A percentile compares a stretch with the other conserved stretches of the same genome.
Conservation (phyloP, 495 filamentous ascomycete genomes). For the Bryoglossum gracile region DNA sequence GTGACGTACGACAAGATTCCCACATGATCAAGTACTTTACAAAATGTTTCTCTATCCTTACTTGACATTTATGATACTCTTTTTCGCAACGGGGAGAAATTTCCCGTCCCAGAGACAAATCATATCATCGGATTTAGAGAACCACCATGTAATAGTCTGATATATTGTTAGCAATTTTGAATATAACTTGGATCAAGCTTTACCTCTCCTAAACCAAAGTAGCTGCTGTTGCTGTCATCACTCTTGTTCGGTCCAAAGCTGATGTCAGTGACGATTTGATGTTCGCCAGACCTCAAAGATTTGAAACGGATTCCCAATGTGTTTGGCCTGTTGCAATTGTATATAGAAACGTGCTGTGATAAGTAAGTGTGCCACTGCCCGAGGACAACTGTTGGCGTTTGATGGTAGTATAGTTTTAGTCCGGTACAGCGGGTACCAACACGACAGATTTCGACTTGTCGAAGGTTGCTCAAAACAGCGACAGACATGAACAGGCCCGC, state of each 20-base stretch:
- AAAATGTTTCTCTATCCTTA: not conserved
- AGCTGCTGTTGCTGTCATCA: not conserved
- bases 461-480: conserved; percentile 4
- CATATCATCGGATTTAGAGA: conserved; percentile 3
- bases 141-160: conserved; percentile 13
- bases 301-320: conserved; percentile 6
- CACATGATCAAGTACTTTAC: not conserved
- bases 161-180: conserved; percentile 6
- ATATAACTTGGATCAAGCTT: not conserved
- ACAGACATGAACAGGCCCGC: conserved; percentile 10
- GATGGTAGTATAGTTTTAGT: conserved; percentile 5
- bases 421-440: conserved; percentile 9
- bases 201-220: conserved; percentile 6
- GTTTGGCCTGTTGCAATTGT: conserved; percentile 1
- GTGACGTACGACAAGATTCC: not conserved
- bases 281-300: conserved; percentile 1
- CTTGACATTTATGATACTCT: conserved; percentile 1
- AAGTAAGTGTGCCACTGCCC: conserved; percentile 11
- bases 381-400: not conserved
- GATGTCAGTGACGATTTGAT: conserved; percentile 7
- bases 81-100: not conserved
- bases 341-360: conserved; percentile 6
- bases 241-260: conserved; percentile 4
- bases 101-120: not conserved
- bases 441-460: conserved; percentile 2